Base-by-base conservation (phyloP, 106 monocot genomes). In the Acanthochlamys bracteata region DNA sequence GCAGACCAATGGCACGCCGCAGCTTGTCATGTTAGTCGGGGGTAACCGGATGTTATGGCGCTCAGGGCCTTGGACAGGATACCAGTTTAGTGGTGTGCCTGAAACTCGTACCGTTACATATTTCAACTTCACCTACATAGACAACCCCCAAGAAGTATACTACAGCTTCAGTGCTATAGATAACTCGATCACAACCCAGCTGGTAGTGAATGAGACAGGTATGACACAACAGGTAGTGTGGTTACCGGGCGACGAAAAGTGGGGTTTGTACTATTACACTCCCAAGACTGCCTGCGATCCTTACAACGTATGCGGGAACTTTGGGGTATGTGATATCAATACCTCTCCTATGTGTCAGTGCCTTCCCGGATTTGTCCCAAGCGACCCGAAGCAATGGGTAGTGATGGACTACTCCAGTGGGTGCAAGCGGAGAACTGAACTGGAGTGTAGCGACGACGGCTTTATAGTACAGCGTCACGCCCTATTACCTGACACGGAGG, bases 241-340 rank as follows among this genome's bases (percentile, higher is more conserved):
- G 77, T 1, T 55, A 20, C 24, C 45, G 4, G 6, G 6, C 10
- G 21, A 45, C 21, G 22, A 52, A 15, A 23, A 8, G 11, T 82
- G 82, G 82, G 59, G 39, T 26, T 0, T 49, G 4, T 61, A 65
- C 61, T 71, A 66, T 65, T 65, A 14, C 23, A 64, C 25, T 27
- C 83, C 79, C 7, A 66, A 33, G 21, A 69, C 68, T 49, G 17
- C 41, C 40, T 84, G 83, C 55, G 83, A 84, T 64, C 10, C 0
- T 1, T 33, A 51, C 42, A 14, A 23, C 4, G 10, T 15, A 19
- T 81, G 80, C 71, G 80, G 80, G 0, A 17, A 62, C 11, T 58
- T 57, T 68, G 76, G 69, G 10, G 39, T 65, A 11, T 76, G 81
- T 55, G 61, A 60, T 54, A 0, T 17, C 45, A 61, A 69, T 33